Evolutionary conservation across 495 filamentous ascomycete genomes (phyloP).

Genomic region (Podospora bellae-mahoneyi): DNA sequence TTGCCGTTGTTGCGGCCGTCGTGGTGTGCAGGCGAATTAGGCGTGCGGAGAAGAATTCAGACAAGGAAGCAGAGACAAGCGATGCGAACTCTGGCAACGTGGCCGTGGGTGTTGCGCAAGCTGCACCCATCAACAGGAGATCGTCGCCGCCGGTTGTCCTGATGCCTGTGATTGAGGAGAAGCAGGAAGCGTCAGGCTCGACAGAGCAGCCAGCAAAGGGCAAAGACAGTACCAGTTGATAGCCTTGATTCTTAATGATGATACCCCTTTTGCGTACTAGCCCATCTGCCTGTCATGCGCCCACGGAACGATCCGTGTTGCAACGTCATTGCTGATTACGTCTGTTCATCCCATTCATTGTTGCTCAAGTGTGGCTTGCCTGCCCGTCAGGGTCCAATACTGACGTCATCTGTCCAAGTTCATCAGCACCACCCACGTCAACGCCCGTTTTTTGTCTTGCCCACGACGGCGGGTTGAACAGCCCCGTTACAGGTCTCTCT

Average conservation of each 20-base stretch:
- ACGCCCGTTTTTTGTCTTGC: not conserved
- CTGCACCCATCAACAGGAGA: not conserved
- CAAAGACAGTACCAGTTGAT: not conserved
- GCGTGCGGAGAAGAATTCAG: slow-evolving; percentile 8
- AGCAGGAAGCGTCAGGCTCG: not conserved
- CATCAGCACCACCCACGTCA: slow-evolving; percentile 7
- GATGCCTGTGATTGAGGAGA: slow-evolving; percentile 16
- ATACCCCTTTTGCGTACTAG: slow-evolving; percentile 13
- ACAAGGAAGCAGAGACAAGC: not conserved
- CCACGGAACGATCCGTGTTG: not conserved
- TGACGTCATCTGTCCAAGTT: slow-evolving; percentile 17
- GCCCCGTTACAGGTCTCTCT: not conserved
- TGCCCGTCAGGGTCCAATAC: not conserved
- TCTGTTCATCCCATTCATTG: not conserved
- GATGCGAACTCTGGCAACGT: not conserved
- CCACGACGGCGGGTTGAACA: not conserved
- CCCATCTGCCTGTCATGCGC: not conserved
- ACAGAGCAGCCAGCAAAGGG: not conserved
- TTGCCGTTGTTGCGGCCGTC: slow-evolving; percentile 9
- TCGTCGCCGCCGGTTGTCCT: not conserved
- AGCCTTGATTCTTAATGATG: slow-evolving; percentile 17
- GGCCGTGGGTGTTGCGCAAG: not conserved
- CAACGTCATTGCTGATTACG: not conserved
- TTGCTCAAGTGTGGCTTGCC: not conserved
- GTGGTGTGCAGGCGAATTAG: slow-evolving; percentile 21